Percentiles rank a stretch among this genome's conserved stretches.
These are phyloP conservation scores for Mercurialis annua DNA, from an alignment of 345 rosid genomes.

Conservation along the genomic window DNA sequence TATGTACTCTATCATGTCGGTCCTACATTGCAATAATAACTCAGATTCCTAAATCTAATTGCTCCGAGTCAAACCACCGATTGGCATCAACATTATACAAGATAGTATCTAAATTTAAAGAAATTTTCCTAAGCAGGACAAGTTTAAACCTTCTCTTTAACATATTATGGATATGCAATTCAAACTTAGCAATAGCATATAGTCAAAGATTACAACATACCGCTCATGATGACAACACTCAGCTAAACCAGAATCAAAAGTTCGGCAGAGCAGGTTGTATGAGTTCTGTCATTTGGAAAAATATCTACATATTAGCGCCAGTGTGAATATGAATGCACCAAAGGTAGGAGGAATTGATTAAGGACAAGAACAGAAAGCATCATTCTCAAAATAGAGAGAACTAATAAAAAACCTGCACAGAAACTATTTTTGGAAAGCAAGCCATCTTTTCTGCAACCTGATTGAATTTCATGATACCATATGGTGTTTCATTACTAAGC, in stretches of 20 bases:
- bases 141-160: background rate
- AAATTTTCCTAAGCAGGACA: background rate
- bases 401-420: slow-evolving; percentile 43
- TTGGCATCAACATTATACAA: background rate
- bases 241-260: slow-evolving; percentile 56
- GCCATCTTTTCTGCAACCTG: slow-evolving; percentile 40
- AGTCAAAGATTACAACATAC: slow-evolving; percentile 26
- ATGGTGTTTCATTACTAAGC: slow-evolving; percentile 62
- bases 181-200: background rate
- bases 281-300: slow-evolving; percentile 38
- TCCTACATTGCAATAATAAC: background rate
- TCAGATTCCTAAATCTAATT: background rate
- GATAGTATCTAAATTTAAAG: background rate
- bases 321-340: background rate
- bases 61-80: background rate
- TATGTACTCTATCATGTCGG: background rate
- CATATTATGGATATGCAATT: background rate
- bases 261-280: slow-evolving; percentile 53
- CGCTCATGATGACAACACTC: slow-evolving; percentile 65
- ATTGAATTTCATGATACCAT: slow-evolving; percentile 56
- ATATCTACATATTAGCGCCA: slow-evolving; percentile 15
- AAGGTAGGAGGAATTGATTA: background rate
- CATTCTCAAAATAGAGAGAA: background rate
- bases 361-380: slow-evolving; percentile 5
- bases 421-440: slow-evolving; percentile 38